phyloP scores from a whole-genome alignment of 345 rosid genomes.

The Eucalyptus viminalis region DNA sequence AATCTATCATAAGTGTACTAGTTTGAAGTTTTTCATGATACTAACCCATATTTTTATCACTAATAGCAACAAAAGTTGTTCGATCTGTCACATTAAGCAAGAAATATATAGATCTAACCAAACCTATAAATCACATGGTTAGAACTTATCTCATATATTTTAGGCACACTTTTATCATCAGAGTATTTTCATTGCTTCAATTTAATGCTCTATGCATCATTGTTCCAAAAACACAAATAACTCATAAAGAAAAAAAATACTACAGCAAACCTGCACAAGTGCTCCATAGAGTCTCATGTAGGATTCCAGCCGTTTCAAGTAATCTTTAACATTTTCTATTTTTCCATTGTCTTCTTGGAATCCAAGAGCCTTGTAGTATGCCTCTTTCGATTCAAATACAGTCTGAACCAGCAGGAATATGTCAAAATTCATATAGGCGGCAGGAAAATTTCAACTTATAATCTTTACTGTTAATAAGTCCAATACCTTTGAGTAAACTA shows the following conservation, averaged over 20 bases:
- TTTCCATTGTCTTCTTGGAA: conserved; percentile 36
- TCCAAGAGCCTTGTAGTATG: conserved; percentile 43
- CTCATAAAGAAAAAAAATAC: not conserved
- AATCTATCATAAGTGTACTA: too few relatives aligned
- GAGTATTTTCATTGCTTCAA: not conserved
- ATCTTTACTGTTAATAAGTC: not conserved
- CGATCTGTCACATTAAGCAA: not conserved
- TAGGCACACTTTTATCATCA: not conserved
- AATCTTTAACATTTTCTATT: conserved; percentile 26
- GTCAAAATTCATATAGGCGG: not conserved
- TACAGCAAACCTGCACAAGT: conserved; percentile 62
- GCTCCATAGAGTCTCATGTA: conserved; percentile 85
- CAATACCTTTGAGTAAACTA: conserved; percentile 53
- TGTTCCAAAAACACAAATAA: not conserved
- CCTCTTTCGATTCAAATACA: conserved; percentile 50
- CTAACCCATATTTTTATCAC: not conserved
- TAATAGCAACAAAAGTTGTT: not conserved
- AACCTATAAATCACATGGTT: not conserved
- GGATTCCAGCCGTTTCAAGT: conserved; percentile 43
- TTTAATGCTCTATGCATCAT: not conserved
- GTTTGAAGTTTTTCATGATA: too few relatives aligned
- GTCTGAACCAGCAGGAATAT: conserved; percentile 25
- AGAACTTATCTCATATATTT: not conserved
- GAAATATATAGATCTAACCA: not conserved
- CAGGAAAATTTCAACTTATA: not conserved